phyloP scores from a whole-genome alignment of 805 yeast species.

The Nakazawaea ernobii region DNA sequence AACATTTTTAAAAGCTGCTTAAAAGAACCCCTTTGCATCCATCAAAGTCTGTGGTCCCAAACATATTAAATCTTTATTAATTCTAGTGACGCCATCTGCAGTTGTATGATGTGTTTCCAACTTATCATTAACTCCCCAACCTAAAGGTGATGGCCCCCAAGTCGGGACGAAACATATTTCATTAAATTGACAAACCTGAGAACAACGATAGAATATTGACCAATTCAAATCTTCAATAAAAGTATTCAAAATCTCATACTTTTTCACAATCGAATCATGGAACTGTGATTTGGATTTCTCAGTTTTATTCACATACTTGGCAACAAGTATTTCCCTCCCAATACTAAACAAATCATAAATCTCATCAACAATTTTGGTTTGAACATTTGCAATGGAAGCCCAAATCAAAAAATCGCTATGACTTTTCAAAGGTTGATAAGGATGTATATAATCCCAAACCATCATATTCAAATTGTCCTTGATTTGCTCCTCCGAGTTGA shows the following conservation, averaged over 20 bases:
- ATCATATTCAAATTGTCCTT: slow-evolving; percentile 29
- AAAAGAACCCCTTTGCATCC: neutral
- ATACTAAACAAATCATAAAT: slow-evolving; percentile 31
- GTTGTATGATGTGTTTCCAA: slow-evolving; percentile 2
- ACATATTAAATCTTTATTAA: slow-evolving; percentile 6
- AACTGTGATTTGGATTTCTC: neutral
- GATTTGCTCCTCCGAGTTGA: slow-evolving; percentile 13
- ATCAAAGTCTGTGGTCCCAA: neutral
- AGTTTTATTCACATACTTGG: slow-evolving; percentile 13
- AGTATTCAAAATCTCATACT: slow-evolving; percentile 6
- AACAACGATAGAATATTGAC: slow-evolving; percentile 38
- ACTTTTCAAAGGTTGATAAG: slow-evolving; percentile 30
- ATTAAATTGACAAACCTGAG: slow-evolving; percentile 34
- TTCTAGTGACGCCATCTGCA: slow-evolving; percentile 1
- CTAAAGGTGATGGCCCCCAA: slow-evolving; percentile 55
- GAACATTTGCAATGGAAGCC: slow-evolving; percentile 39
- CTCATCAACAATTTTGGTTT: slow-evolving; percentile 27
- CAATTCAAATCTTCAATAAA: slow-evolving; percentile 31
- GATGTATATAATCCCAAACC: slow-evolving; percentile 42
- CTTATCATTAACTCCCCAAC: slow-evolving; percentile 26
- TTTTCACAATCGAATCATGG: slow-evolving; percentile 5
- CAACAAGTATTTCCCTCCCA: slow-evolving; percentile 22
- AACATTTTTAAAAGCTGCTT: neutral
- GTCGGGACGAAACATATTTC: slow-evolving; percentile 54
- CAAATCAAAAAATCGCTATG: slow-evolving; percentile 42